Evolutionary conservation across 2,329 filamentous ascomycete genomes (phyloP).

Genomic region (Fusarium scirpi): DNA sequence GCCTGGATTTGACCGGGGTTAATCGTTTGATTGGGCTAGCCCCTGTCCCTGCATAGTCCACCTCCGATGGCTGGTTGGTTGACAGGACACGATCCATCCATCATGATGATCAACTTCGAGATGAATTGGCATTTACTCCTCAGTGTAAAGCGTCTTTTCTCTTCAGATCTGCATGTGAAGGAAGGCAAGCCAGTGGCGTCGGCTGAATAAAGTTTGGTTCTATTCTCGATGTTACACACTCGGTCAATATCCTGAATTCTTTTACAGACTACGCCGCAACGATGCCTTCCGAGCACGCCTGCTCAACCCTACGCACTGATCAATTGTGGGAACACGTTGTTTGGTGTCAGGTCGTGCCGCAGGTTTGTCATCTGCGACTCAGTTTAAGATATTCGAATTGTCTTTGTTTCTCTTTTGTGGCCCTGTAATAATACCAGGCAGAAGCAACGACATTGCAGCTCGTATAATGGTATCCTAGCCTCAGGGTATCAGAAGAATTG

Average conservation of each 20-base stretch:
- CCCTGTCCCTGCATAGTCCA: slow-evolving; percentile 38
- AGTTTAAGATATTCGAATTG: not conserved
- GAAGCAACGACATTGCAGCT: slow-evolving; percentile 6
- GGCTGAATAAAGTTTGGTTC: not conserved
- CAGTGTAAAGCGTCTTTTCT: not conserved
- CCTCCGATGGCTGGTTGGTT: not conserved
- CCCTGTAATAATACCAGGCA: not conserved
- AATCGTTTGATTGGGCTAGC: slow-evolving; percentile 20
- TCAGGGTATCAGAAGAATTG: too few relatives aligned
- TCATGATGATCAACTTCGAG: not conserved
- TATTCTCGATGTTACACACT: not conserved
- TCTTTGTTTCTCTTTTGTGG: not conserved
- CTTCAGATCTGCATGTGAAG: not conserved
- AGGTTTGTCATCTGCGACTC: not conserved
- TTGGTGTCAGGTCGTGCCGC: not conserved
- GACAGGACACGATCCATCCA: not conserved
- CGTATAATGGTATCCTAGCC: not conserved
- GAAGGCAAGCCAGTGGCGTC: not conserved
- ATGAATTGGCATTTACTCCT: not conserved
- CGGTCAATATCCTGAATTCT: slow-evolving; percentile 1
- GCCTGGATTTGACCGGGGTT: slow-evolving; percentile 15
- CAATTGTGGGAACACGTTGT: not conserved
- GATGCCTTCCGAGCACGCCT: not conserved
- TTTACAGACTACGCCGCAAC: slow-evolving; percentile 14
- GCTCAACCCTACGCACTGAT: not conserved